Base-by-base conservation (phyloP, 2,329 filamentous ascomycete species). In the Plectosphaerella sp. region DNA sequence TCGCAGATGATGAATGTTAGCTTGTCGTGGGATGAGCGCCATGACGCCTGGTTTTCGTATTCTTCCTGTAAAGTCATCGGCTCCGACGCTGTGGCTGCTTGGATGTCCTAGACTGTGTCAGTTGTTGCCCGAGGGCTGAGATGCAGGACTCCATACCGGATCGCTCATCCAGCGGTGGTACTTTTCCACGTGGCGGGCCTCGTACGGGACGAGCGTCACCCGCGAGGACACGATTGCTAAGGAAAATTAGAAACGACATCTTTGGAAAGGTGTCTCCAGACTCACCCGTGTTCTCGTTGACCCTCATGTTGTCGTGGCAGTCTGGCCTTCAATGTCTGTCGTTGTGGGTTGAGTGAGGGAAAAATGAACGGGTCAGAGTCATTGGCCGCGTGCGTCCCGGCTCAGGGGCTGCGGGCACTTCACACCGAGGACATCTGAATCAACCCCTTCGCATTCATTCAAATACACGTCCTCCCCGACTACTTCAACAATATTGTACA, bases 161-260 rank as follows among this genome's bases (percentile, higher is more conserved):
- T 94, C 86, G 74, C 92, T 80, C 92, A 97, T 97, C 93, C 93
- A 97, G 62, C 78, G 73, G 66, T 96, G 90, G 66, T 97, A 97
- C 37, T 79, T 84, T 15, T 78, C 78, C 22, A 97, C 93, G 73
- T 97, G 93, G 64, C 85, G 87, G 37, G 77, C 71, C 57, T 87
- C 86, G 69, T 97, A 97, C 0, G 92, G 92, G 10, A 96, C 91
- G 10, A 97, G 79, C 16, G 95, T 79, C 45, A 89, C 74, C 48
- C 75, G 75, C 5, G 79, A 70, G 1, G 87, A 87, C 3, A 81
- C 77, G 33, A 95, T 72, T 16, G 86, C 90, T 95, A 59, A 16
- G 15, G 1, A 18, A 36, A 7, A 2, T 45, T 24, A 16, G 28
- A 36, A 7, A 36, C 15, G n/a, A 45, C 18, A 18, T n/a, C 48